Base-by-base conservation (phyloP, 2,329 filamentous ascomycete species). In the Ceratocystis smalleyi region DNA sequence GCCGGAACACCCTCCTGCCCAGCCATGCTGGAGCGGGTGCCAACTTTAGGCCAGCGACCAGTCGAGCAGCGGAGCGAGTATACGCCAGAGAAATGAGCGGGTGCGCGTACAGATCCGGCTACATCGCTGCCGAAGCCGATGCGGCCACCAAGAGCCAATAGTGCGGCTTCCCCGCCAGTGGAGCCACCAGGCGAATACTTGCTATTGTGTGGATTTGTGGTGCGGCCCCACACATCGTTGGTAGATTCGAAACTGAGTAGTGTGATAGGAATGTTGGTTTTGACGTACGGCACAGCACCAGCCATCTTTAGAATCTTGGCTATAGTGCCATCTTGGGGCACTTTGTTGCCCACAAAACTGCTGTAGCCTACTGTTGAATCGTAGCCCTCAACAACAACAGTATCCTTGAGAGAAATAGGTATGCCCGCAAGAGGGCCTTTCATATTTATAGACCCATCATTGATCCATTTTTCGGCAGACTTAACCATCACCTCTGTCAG, bases 71-170 rank as follows among this genome's bases (percentile, higher is more conserved):
- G 84, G 27, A 96, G 76, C 19, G 87, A 87, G 74, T 95, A 96
- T 72, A 92, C 89, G 7, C 91, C 91, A 1, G 88, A 88, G 77
- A 91, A 96, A 69, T 95, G 90, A 4, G 91, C 92, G 0, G 91
- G 92, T 1, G 83, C 86, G 62, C 91, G 82, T 4, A 96, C 91
- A 17, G 88, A 94, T 35, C 92, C 91, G 15, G 91, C 91, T 17
- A 96, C 91, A 73, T 96, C 91, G 59, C 87, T 91, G 8, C 91
- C 92, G 68, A 96, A 87, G 49, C 91, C 91, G 67, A 96, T 95
- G 47, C 91, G 81, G 57, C 89, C 90, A 45, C 88, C 88, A 59
- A 90, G 81, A 1, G 91, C 91, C 3, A 96, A 77, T 2, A 96
- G 77, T 0, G 91, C 91, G 4, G 82, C 82, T 74, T 96, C 92